Percentiles rank a stretch among this genome's conserved stretches.
phyloP scores from a whole-genome alignment of 2,329 filamentous ascomycete genomes.

The Ilyonectria robusta region DNA sequence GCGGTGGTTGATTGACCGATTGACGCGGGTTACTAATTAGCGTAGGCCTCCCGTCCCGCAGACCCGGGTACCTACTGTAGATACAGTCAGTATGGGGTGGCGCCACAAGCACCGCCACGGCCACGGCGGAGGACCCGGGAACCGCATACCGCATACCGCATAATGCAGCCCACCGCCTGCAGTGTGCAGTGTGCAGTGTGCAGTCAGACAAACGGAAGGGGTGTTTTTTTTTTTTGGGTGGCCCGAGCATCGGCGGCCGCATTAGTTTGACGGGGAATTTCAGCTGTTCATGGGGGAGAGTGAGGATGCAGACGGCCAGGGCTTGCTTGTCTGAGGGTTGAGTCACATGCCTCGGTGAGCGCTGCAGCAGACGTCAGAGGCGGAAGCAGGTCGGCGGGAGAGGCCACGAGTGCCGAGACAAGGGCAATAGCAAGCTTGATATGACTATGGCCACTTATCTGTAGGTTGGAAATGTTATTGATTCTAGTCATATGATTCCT shows the following conservation, averaged over 20 bases:
- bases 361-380: slow-evolving; percentile 18
- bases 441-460: slow-evolving; percentile 1
- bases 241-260: slow-evolving; percentile 33
- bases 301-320: slow-evolving; percentile 3
- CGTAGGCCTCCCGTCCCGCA: slow-evolving; percentile 36
- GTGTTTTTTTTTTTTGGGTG: not conserved
- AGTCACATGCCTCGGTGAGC: slow-evolving; percentile 23
- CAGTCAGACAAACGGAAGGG: slow-evolving; percentile 27
- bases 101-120: slow-evolving; percentile 38
- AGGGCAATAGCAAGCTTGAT: slow-evolving; percentile 10
- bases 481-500: not conserved
- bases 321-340: slow-evolving; percentile 1
- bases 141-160: not conserved
- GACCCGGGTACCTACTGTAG: not conserved
- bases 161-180: slow-evolving; percentile 17
- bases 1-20: slow-evolving; percentile 10
- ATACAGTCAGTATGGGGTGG: slow-evolving; percentile 8
- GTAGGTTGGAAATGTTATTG: not conserved
- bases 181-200: slow-evolving; percentile 12
- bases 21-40: slow-evolving; percentile 16
- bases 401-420: slow-evolving; percentile 27
- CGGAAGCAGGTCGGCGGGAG: not conserved
- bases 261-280: slow-evolving; percentile 41
- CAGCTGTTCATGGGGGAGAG: slow-evolving; percentile 46
- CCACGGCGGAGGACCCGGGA: slow-evolving; percentile 5